These are phyloP conservation scores for Malus orientalis DNA, from an alignment of 306 rosid species.

Conservation along the genomic window DNA sequence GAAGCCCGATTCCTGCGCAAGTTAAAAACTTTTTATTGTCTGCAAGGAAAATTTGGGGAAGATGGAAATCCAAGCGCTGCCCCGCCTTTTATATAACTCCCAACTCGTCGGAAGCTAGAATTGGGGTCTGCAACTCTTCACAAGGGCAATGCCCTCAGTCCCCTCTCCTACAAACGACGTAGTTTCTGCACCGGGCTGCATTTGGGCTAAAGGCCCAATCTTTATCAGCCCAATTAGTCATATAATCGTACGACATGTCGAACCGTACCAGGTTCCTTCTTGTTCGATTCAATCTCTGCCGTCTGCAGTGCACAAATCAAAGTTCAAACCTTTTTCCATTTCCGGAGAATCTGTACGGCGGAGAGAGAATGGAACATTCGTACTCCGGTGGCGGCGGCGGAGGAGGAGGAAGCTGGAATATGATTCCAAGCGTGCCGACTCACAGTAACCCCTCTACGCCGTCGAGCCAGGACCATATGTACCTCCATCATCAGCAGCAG, in stretches of 20 bases:
- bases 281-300: background rate
- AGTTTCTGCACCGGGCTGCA: background rate
- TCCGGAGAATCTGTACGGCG: background rate
- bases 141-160: background rate
- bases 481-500: conserved; percentile 39
- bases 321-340: background rate
- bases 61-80: conserved; percentile 1
- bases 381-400: conserved; percentile 49
- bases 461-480: conserved; percentile 62
- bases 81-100: background rate
- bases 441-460: conserved; percentile 52
- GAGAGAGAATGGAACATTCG: conserved; percentile 40
- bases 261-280: background rate
- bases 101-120: conserved; percentile 20
- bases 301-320: background rate
- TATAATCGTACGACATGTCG: background rate
- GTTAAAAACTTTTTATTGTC: conserved; percentile 6
- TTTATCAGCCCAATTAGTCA: background rate
- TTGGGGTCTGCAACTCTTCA: conserved; percentile 1
- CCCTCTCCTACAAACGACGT: conserved; percentile 4
- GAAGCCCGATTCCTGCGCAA: background rate
- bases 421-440: conserved; percentile 55
- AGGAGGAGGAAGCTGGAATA: conserved; percentile 68
- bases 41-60: background rate
- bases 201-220: background rate